Conservation (phyloP, 352 stramenopile genomes). For the Halophytophthora batemanensis region DNA sequence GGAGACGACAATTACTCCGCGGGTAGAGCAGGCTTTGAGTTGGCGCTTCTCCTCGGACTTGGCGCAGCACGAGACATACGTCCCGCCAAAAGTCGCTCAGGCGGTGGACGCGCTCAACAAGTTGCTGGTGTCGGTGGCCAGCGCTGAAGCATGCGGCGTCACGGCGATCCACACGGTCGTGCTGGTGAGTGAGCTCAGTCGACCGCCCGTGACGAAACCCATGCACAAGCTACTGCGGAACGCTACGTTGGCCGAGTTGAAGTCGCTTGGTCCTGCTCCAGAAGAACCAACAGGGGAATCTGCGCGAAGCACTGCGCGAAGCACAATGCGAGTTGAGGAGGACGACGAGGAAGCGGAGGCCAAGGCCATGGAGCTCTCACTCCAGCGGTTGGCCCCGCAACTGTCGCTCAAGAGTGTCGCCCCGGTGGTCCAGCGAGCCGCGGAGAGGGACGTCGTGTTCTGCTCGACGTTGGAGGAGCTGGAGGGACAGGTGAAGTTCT, state of each 20-base stretch:
- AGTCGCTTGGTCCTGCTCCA: no score
- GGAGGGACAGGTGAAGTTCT: constrained; percentile 12
- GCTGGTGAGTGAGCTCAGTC: constrained; percentile 46
- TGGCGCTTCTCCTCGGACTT: constrained; percentile 51
- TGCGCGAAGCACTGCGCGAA: constrained; percentile 6
- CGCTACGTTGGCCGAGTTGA: constrained; percentile 6
- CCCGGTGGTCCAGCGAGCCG: constrained; percentile 33
- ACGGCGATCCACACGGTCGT: constrained; percentile 28
- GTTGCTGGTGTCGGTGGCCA: constrained; percentile 15
- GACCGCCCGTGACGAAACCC: constrained; percentile 44
- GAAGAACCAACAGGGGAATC: not conserved
- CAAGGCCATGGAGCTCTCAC: constrained; percentile 2
- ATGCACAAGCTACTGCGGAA: constrained; percentile 36
- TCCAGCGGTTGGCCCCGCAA: constrained; percentile 16
- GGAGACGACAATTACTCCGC: not conserved
- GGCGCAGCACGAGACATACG: constrained; percentile 34
- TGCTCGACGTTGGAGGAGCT: constrained; percentile 26
- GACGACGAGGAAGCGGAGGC: constrained; percentile 7
- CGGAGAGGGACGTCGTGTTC: constrained; percentile 28
- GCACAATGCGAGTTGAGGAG: not conserved
- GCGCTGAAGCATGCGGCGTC: no score
- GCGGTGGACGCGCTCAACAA: constrained; percentile 21
- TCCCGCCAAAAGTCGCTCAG: constrained; percentile 36
- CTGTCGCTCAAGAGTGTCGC: constrained; percentile 34
- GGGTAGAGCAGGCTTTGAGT: constrained; percentile 10